Evolutionary conservation across 1,284 basidiomycete genomes (phyloP).

Genomic region (Cryptococcus sp.): DNA sequence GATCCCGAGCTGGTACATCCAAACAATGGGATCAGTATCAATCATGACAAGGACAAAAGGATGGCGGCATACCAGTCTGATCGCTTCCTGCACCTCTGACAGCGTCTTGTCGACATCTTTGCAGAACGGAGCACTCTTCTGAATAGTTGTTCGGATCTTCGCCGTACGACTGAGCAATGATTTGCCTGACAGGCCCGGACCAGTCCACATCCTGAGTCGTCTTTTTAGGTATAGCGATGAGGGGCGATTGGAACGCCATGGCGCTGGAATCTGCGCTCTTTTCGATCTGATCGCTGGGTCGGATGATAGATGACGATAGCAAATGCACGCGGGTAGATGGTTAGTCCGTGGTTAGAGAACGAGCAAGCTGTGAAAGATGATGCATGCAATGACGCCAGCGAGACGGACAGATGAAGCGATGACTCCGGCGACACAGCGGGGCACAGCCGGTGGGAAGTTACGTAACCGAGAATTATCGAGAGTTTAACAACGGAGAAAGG

Average conservation of each 20-base stretch:
- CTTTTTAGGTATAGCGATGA: constrained; percentile 59
- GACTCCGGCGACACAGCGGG: background rate
- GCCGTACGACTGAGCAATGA: constrained; percentile 90
- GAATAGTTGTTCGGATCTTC: constrained; percentile 87
- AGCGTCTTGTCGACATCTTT: constrained; percentile 91
- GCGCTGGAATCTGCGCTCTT: background rate
- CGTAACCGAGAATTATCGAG: background rate
- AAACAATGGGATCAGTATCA: background rate
- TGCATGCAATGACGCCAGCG: background rate
- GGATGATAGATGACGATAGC: background rate
- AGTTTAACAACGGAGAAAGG: background rate
- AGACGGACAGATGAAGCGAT: background rate
- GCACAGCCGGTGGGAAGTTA: background rate
- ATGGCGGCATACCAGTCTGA: constrained; percentile 67
- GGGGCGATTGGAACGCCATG: constrained; percentile 53
- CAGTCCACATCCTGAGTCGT: constrained; percentile 72
- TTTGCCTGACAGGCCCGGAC: constrained; percentile 78
- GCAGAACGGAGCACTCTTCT: constrained; percentile 77
- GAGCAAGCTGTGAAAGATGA: background rate
- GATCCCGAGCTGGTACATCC: constrained; percentile 67
- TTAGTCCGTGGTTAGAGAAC: background rate
- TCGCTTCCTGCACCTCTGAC: constrained; percentile 93
- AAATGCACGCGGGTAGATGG: background rate
- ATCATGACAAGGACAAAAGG: background rate
- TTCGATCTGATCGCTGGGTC: too few species aligned